These are phyloP conservation scores for Fragilaria crotonensis DNA, from an alignment of 108 stramenopile species.

Conservation along the genomic window DNA sequence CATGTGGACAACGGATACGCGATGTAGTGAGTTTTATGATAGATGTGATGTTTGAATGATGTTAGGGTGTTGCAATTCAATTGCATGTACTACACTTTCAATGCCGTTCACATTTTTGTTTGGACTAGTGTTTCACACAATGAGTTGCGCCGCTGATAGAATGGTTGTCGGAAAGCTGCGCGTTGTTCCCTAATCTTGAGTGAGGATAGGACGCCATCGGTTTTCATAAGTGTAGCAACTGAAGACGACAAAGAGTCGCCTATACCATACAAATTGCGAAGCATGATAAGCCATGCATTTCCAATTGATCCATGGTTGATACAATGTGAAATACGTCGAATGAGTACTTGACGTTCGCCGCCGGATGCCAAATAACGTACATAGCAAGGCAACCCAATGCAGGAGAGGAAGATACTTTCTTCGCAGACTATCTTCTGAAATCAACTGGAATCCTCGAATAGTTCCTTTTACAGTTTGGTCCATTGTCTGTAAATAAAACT, in stretches of 20 bases:
- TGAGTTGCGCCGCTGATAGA: background rate
- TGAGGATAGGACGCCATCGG: background rate
- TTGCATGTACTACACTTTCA: background rate
- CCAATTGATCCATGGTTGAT: constrained; percentile 44
- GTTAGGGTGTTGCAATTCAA: no score
- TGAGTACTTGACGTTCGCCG: no score
- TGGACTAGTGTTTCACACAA: background rate
- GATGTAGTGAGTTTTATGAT: constrained; percentile 18
- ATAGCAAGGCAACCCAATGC: constrained; percentile 2
- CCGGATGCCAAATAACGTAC: no score
- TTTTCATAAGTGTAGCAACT: constrained; percentile 77
- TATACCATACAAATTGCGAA: constrained; percentile 87
- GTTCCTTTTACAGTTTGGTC: constrained; percentile 7
- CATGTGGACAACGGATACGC: constrained; percentile 51
- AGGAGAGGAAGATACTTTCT: constrained; percentile 40
- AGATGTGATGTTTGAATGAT: background rate
- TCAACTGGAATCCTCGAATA: constrained; percentile 6
- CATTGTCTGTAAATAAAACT: background rate
- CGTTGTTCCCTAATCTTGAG: background rate
- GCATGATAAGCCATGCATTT: constrained; percentile 67
- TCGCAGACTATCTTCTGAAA: constrained; percentile 29
- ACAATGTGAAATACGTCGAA: no score
- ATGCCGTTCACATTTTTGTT: background rate
- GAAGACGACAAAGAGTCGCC: constrained; percentile 72
- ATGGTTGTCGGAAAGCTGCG: background rate